Percentiles rank a stretch among this genome's conserved stretches.
Conservation (phyloP, 164 flowering plant genomes). For the Aristolochia californica region DNA sequence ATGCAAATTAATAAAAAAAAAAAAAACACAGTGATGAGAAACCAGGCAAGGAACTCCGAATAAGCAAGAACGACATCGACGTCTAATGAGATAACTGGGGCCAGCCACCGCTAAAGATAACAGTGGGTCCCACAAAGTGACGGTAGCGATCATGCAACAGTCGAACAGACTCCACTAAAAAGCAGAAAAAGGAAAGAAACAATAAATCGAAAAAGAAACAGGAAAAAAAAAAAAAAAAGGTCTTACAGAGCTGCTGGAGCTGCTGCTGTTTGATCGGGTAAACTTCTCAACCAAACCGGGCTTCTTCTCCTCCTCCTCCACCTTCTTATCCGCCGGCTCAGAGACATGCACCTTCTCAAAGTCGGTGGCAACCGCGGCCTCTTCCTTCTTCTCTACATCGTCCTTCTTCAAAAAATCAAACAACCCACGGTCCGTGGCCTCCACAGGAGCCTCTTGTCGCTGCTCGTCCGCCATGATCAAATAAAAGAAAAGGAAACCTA, state of each 20-base stretch:
- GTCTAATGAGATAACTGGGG: background rate
- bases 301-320: slow-evolving; percentile 21
- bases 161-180: background rate
- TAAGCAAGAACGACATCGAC: background rate
- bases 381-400: slow-evolving; percentile 19
- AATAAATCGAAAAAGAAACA: background rate
- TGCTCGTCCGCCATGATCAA: slow-evolving; percentile 5
- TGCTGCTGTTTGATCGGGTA: slow-evolving; percentile 49
- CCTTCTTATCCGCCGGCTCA: slow-evolving; percentile 4
- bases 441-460: slow-evolving; percentile 5
- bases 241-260: slow-evolving; percentile 75
- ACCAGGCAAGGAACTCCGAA: background rate
- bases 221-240: background rate
- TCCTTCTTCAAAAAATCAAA: slow-evolving; percentile 58
- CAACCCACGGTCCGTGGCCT: slow-evolving; percentile 51
- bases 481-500: background rate
- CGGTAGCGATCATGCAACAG: background rate
- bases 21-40: background rate
- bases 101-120: background rate
- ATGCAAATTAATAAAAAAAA: background rate
- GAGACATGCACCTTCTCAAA: slow-evolving; percentile 10
- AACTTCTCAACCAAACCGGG: slow-evolving; percentile 45
- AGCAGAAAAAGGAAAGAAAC: background rate
- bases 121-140: background rate
- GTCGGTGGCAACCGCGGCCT: slow-evolving; percentile 20